Base-by-base conservation (phyloP, 331 rosid genomes). In the Dryas integrifolia region DNA sequence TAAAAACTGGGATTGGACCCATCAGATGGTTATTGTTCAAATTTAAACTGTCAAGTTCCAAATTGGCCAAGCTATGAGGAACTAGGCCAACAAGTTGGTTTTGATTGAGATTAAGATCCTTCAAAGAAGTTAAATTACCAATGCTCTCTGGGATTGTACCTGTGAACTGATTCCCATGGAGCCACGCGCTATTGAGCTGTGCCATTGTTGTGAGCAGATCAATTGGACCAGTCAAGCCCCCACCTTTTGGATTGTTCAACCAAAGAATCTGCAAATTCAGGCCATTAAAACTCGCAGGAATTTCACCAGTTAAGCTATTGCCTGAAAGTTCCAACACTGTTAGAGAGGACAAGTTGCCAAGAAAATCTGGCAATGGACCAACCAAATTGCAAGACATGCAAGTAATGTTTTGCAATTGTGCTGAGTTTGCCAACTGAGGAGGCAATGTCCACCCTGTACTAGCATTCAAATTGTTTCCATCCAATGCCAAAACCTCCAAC, bases 101-200 rank as follows among this genome's bases (percentile, higher is more conserved):
- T 6, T 85, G 84, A 60, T 95, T 95, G 15, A 95, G 85, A 64
- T 89, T 80, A 52, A 95, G 92, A 62, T 87, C 90, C 81, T 78
- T 87, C 70, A 95, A 75, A 57, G 85, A 81, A 74, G 65, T 65
- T 72, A 95, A 77, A 48, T 77, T 77, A 50, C 97, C 98, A 72
- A 89, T 89, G 65, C 71, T 87, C 12, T 57, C 86, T 0, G 96
- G 97, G 77, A 95, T 92, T 3, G 79, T 64, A 47, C 96, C 96
- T 1, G 86, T 58, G 83, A 95, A 95, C n/a, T 70, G 68, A 67
- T 95, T 95, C 45, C 96, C 99, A 45, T 95, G 99, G 57, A 95
- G 96, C 96, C 97, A 95, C 47, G 88, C 41, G 56, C 85, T 86
- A 2, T 63, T 80, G 9, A 95, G 90, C 18, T 89, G 85, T 60